A percentile compares a stretch with the other conserved stretches of the same genome.
Evolutionary conservation across 208 protist species (phyloP).

Genomic region (Trypanosoma brucei): DNA sequence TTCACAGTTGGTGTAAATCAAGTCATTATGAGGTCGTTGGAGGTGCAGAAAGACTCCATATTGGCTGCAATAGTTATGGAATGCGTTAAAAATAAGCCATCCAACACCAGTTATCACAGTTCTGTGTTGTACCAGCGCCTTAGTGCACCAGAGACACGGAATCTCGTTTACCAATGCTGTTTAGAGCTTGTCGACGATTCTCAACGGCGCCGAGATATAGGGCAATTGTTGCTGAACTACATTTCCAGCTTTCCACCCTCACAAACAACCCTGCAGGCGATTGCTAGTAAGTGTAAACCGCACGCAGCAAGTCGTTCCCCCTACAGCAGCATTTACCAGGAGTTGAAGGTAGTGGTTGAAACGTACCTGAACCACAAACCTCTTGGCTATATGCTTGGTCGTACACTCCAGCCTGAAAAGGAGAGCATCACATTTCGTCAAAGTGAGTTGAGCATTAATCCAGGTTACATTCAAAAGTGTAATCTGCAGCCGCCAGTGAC

Average conservation of each 20-base stretch:
- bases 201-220: conserved; percentile 47
- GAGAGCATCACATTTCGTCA: conserved; percentile 21
- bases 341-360: conserved; percentile 24
- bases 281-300: conserved; percentile 25
- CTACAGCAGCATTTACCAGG: conserved; percentile 24
- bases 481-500: conserved; percentile 22
- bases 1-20: background rate
- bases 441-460: conserved; percentile 25
- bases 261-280: conserved; percentile 29
- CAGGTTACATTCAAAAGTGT: conserved; percentile 28
- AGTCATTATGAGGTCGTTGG: conserved; percentile 21
- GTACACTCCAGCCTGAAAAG: conserved; percentile 19
- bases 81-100: conserved; percentile 25
- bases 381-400: conserved; percentile 26
- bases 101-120: conserved; percentile 6
- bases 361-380: conserved; percentile 31
- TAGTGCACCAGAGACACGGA: conserved; percentile 41
- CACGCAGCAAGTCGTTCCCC: conserved; percentile 17
- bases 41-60: conserved; percentile 29
- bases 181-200: conserved; percentile 61
- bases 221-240: conserved; percentile 58
- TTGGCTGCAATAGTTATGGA: conserved; percentile 23
- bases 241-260: conserved; percentile 71
- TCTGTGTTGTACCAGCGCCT: conserved; percentile 31
- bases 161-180: conserved; percentile 65